Evolutionary conservation across 306 rosid genomes (phyloP).

Genomic region (Erythrophleum fordii): DNA sequence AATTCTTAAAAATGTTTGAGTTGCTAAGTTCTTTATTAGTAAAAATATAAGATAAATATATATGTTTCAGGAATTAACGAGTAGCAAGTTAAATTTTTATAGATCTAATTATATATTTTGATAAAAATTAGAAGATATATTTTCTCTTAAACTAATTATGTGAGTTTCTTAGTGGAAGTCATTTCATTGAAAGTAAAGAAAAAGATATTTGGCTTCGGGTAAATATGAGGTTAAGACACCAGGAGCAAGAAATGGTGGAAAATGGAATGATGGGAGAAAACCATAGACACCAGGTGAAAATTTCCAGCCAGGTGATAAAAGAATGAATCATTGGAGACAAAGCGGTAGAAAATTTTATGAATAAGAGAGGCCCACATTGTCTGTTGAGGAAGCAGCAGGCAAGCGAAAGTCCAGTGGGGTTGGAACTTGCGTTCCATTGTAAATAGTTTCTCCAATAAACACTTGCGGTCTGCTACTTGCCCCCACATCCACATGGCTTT

Average conservation of each 20-base stretch:
- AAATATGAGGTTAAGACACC: not conserved
- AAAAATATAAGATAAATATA: too few relatives aligned
- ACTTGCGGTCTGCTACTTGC: conserved; percentile 43
- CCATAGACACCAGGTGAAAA: not conserved
- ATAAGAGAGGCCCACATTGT: conserved; percentile 44
- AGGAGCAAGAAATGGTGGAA: conserved; percentile 25
- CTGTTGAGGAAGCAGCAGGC: conserved; percentile 44
- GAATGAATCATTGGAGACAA: conserved; percentile 36
- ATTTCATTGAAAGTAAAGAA: conserved; percentile 15
- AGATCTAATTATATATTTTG: too few relatives aligned
- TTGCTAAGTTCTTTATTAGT: too few relatives aligned
- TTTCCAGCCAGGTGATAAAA: conserved; percentile 27
- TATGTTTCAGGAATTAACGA: too few relatives aligned
- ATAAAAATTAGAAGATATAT: too few relatives aligned
- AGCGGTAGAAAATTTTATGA: conserved; percentile 27
- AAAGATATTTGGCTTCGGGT: not conserved
- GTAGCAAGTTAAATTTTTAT: too few relatives aligned
- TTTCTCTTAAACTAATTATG: too few relatives aligned
- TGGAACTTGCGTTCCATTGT: conserved; percentile 51
- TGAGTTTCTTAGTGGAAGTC: not conserved
- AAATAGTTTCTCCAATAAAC: conserved; percentile 45
- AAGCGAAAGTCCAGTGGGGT: conserved; percentile 45
- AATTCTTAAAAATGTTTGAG: too few relatives aligned
- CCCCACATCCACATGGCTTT: conserved; percentile 85
- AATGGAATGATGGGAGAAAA: conserved; percentile 23